Conservation (phyloP, 768 basidiomycete species). For the Pisolithus marmoratus region DNA sequence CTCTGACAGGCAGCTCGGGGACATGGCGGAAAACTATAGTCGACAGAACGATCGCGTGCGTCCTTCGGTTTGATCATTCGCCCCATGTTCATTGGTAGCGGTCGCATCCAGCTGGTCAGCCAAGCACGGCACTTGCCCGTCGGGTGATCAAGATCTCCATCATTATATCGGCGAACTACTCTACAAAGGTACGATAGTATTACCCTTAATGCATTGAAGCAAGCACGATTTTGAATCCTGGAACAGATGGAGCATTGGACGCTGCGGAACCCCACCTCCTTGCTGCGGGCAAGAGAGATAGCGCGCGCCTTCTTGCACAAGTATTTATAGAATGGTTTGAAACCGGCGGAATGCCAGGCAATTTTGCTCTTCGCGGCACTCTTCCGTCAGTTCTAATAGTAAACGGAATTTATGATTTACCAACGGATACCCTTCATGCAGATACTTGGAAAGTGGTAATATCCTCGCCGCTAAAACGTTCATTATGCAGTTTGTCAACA, state of each 20-base stretch:
- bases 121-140: slow-evolving; percentile 69
- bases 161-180: slow-evolving; percentile 88
- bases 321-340: slow-evolving; percentile 83
- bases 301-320: slow-evolving; percentile 78
- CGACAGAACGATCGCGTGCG: slow-evolving; percentile 78
- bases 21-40: slow-evolving; percentile 89
- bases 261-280: slow-evolving; percentile 79
- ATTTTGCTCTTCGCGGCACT: slow-evolving; percentile 79
- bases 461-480: slow-evolving; percentile 94
- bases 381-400: slow-evolving; percentile 54
- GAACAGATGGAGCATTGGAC: slow-evolving; percentile 67
- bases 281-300: slow-evolving; percentile 82
- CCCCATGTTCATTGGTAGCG: slow-evolving; percentile 11
- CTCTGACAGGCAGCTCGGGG: slow-evolving; percentile 71
- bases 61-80: slow-evolving; percentile 12
- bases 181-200: slow-evolving; percentile 57
- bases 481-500: slow-evolving; percentile 71
- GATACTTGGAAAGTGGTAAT: slow-evolving; percentile 80
- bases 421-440: slow-evolving; percentile 23
- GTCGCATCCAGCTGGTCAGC: slow-evolving; percentile 68
- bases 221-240: slow-evolving; percentile 1
- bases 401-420: background rate
- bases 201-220: background rate
- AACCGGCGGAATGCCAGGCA: slow-evolving; percentile 46
- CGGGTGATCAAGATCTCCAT: slow-evolving; percentile 84